Evolutionary conservation across 495 filamentous ascomycete species (phyloP).

Genomic region (Aspergillus ostianus): DNA sequence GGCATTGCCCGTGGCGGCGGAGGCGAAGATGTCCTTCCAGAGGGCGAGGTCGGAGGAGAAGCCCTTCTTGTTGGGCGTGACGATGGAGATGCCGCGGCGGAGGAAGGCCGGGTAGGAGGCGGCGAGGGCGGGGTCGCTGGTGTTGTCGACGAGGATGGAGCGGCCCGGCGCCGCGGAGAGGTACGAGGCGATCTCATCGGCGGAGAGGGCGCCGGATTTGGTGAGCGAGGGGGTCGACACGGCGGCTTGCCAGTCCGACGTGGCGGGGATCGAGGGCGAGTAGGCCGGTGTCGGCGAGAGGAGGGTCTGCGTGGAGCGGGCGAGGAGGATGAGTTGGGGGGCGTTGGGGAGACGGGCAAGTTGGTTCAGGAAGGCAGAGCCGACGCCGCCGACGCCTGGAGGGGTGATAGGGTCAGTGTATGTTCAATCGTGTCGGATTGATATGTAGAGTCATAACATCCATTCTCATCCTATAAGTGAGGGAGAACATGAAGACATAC

Average conservation of each 20-base stretch:
- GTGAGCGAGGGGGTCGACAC: constrained; percentile 56
- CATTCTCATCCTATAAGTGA: background rate
- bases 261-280: constrained; percentile 50
- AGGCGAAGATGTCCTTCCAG: constrained; percentile 78
- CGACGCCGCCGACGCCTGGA: constrained; percentile 87
- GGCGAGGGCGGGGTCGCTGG: constrained; percentile 78
- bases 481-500: constrained; percentile 26
- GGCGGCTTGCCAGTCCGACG: constrained; percentile 48
- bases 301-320: constrained; percentile 75
- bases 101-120: constrained; percentile 76
- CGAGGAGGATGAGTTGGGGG: constrained; percentile 74
- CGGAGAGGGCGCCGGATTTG: constrained; percentile 47
- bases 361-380: constrained; percentile 84
- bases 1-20: constrained; percentile 60
- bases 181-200: constrained; percentile 67
- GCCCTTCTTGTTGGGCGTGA: constrained; percentile 97
- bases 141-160: constrained; percentile 88
- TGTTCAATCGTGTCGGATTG: constrained; percentile 8
- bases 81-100: constrained; percentile 75
- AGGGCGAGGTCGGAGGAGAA: constrained; percentile 74
- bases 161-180: constrained; percentile 68
- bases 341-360: constrained; percentile 61
- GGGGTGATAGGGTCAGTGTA: background rate
- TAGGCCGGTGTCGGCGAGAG: constrained; percentile 51
- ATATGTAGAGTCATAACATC: background rate